Evolutionary conservation across 306 rosid genomes (phyloP).

Genomic region (Castanopsis chinensis): DNA sequence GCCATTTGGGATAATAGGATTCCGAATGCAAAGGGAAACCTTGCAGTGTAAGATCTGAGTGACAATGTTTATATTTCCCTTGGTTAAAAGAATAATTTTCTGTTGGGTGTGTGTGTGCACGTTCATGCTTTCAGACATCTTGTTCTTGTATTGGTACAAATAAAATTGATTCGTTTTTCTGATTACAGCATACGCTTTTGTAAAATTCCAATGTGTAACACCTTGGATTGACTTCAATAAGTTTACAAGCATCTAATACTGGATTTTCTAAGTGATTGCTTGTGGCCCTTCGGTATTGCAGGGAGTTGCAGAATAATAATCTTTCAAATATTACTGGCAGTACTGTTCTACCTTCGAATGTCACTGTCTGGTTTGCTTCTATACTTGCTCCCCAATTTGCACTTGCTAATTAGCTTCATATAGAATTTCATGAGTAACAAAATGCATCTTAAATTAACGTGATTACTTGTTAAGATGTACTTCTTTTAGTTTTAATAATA

Average conservation of each 20-base stretch:
- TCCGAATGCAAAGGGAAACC: conserved; percentile 30
- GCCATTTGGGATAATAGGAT: conserved; percentile 60
- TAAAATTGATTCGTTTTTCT: background rate
- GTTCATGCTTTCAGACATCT: background rate
- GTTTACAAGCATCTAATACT: background rate
- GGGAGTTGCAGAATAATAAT: conserved; percentile 75
- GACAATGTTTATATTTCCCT: conserved; percentile 7
- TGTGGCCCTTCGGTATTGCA: conserved; percentile 39
- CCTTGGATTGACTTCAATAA: background rate
- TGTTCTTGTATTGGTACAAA: conserved; percentile 9
- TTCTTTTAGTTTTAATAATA: background rate
- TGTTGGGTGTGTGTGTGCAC: background rate
- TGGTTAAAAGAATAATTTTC: background rate
- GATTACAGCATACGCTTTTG: background rate
- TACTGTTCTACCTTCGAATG: conserved; percentile 53
- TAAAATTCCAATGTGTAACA: background rate
- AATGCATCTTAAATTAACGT: background rate
- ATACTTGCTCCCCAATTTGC: conserved; percentile 27
- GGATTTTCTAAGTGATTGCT: conserved; percentile 14
- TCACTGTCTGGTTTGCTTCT: conserved; percentile 68
- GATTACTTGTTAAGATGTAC: background rate
- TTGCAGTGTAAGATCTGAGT: conserved; percentile 60
- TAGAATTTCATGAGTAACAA: background rate
- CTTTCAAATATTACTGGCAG: conserved; percentile 59
- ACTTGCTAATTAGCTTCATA: conserved; percentile 8